These are phyloP conservation scores for Colletotrichum sojae DNA, from an alignment of 2,329 filamentous ascomycete species.

Conservation along the genomic window DNA sequence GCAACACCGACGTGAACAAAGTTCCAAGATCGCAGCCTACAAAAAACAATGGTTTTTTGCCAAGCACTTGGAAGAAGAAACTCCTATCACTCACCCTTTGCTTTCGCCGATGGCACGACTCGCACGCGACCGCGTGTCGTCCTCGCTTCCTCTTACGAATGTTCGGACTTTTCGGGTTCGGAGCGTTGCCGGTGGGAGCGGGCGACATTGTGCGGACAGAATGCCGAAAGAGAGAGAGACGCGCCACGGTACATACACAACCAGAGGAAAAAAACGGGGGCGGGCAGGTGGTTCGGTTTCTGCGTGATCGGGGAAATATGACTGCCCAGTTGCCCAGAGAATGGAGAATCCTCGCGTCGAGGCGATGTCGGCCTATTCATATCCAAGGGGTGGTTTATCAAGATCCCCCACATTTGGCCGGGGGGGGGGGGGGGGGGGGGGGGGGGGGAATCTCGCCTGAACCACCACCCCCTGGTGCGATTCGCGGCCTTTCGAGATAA, in stretches of 20 bases:
- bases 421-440: conserved; percentile 9
- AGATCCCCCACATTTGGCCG: conserved; percentile 33
- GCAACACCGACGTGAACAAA: not conserved
- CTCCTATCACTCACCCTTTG: conserved; percentile 30
- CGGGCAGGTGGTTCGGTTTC: not conserved
- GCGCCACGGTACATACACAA: too few relatives aligned
- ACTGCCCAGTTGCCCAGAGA: not conserved
- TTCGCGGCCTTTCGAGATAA: conserved; percentile 23
- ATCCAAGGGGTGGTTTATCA: conserved; percentile 6
- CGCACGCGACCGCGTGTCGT: conserved; percentile 36
- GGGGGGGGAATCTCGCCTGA: conserved; percentile 16
- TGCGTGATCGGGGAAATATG: conserved; percentile 32
- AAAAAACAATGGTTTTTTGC: not conserved
- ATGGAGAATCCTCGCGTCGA: not conserved
- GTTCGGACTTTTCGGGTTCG: conserved; percentile 23
- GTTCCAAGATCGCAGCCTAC: not conserved
- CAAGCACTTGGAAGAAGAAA: not conserved
- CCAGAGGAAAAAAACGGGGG: too few relatives aligned
- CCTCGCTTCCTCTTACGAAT: conserved; percentile 34
- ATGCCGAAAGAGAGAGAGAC: conserved; percentile 9
- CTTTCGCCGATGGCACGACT: conserved; percentile 40
- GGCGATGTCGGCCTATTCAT: conserved; percentile 39
- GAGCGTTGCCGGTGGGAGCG: not conserved
- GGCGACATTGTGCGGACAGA: conserved; percentile 11
- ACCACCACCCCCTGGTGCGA: too few relatives aligned